Evolutionary conservation across 352 stramenopile species (phyloP), one percentile per base, ranked within the genome.

Genomic region (Saprolegnia diclina): DNA sequence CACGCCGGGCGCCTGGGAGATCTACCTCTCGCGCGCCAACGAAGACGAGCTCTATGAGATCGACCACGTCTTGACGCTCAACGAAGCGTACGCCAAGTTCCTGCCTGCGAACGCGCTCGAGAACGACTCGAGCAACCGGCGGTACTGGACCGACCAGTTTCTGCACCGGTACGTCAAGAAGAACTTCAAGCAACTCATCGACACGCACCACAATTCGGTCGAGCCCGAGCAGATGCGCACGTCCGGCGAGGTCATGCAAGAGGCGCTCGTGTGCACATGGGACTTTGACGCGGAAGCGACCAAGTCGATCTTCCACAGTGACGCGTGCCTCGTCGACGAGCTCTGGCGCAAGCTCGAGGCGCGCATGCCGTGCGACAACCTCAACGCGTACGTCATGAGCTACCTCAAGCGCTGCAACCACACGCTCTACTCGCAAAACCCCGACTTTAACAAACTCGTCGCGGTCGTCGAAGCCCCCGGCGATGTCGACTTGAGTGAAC

Each of bases 181-280:
- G 4, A 81, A 92, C 37, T 65, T 65, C 37, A 65, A 65, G 40
- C 56, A 65, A 16, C 37, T 65, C 32, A 65, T 65, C 56, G 56
- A 65, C 37, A 65, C 56, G n/a, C 56, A 65, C 24, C 56, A 65
- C 24, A 46, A 11, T 32, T 52, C 35, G 7, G 56, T 65, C 18
- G 56, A 65, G 32, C 56, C 56, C 18, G 56, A 65, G 18, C 56
- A 65, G 5, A 65, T 65, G 56, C 56, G 56, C 32, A 65, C 56
- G 40, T 37, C 35, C 9, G 56, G 24, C 32, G 73, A 75, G 42
- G 76, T 92, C 59, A 77, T 92, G 57, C 82, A 85, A 56, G 81
- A 92, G 56, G 84, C 86, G 35, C 92, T 94, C 68, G 54, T 92
- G 63, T 92, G 86, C 56, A 92, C 86, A 24, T 94, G 84, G 84